Evolutionary conservation across 2,329 filamentous ascomycete species (phyloP).

Genomic region (Fusarium napiforme): DNA sequence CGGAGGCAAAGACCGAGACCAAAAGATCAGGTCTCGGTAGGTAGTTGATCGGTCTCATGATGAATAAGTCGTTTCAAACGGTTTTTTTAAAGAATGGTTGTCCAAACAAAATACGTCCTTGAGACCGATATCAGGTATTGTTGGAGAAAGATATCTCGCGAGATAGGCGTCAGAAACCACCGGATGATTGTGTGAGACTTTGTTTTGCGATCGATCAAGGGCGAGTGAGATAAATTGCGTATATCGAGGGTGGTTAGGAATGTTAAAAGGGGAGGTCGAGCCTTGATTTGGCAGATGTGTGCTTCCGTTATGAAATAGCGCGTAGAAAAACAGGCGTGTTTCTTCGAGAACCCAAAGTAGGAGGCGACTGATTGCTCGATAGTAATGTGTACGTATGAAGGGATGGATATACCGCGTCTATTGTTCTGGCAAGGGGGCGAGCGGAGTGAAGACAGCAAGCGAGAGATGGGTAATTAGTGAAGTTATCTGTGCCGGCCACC

Average conservation of each 20-base stretch:
- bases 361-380: conserved; percentile 3
- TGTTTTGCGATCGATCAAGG: conserved; percentile 1
- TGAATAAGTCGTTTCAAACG: conserved; percentile 15
- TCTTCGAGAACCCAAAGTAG: background rate
- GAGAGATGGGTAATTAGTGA: conserved; percentile 32
- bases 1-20: conserved; percentile 43
- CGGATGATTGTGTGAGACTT: background rate
- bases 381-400: conserved; percentile 8
- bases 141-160: background rate
- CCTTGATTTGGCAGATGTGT: background rate
- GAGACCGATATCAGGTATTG: background rate
- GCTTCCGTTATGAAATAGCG: conserved; percentile 10
- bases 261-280: conserved; percentile 20
- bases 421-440: conserved; percentile 30
- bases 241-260: conserved; percentile 24
- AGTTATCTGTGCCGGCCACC: conserved; percentile 1
- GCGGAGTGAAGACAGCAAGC: conserved; percentile 22
- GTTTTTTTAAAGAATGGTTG: conserved; percentile 1
- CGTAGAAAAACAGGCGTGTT: conserved; percentile 10
- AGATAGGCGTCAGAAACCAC: background rate
- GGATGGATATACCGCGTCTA: conserved; percentile 30
- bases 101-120: conserved; percentile 2
- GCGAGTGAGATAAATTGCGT: conserved; percentile 15
- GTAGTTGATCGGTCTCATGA: conserved; percentile 45
- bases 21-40: conserved; percentile 43